A percentile compares a stretch with the other conserved stretches of the same genome.
These are phyloP conservation scores for Mortierella hygrophila DNA, from an alignment of 192 early-diverging fungal genomes.

Conservation along the genomic window DNA sequence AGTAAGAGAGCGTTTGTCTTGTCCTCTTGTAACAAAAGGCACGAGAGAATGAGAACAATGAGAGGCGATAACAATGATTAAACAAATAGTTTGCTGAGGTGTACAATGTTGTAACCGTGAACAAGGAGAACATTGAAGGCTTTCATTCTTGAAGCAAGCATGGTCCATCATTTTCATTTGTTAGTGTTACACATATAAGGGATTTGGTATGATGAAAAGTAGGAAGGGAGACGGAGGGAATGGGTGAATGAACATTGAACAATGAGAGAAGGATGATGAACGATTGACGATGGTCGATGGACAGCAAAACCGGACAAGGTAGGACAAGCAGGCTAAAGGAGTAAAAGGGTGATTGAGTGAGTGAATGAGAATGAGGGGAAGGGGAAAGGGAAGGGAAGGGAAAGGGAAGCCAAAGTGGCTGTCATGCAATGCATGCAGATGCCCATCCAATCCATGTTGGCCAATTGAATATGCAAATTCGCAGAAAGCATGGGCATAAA, in stretches of 20 bases:
- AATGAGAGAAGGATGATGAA: background rate
- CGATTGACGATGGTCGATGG: background rate
- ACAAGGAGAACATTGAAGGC: no score
- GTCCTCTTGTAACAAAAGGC: no score
- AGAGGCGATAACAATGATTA: no score
- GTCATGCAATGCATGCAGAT: constrained; percentile 1
- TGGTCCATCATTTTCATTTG: no score
- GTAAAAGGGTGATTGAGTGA: background rate
- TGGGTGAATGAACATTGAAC: background rate
- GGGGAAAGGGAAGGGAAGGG: background rate
- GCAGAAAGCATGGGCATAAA: background rate
- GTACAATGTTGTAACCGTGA: no score
- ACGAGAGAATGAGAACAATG: no score
- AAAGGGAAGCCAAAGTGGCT: background rate
- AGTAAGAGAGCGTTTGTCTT: no score
- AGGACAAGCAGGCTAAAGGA: background rate
- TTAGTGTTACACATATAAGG: no score
- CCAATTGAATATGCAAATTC: background rate
- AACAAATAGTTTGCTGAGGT: no score
- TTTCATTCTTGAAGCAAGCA: no score
- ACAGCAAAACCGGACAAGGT: background rate
- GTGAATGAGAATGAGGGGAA: background rate
- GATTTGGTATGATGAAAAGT: background rate
- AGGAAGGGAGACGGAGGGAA: background rate
- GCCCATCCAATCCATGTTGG: background rate